Percentiles rank a stretch among this genome's conserved stretches.
phyloP scores from a whole-genome alignment of 805 yeast genomes.

The Kluyveromyces aestuarii region DNA sequence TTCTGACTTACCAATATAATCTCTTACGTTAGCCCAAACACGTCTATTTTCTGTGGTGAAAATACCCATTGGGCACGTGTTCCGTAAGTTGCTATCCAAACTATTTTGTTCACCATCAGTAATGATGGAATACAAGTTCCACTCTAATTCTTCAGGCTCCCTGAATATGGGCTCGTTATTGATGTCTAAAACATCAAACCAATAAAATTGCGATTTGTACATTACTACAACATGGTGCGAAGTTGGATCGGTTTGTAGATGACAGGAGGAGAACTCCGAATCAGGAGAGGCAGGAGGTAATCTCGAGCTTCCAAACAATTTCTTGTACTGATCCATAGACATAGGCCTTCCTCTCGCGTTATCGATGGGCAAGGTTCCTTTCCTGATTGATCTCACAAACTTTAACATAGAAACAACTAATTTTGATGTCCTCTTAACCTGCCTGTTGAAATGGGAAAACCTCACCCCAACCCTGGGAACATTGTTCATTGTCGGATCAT shows the following conservation, averaged over 20 bases:
- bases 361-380: conserved; percentile 68
- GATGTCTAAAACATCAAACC: conserved; percentile 86
- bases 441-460: conserved; percentile 33
- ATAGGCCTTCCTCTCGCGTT: conserved; percentile 53
- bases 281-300: conserved; percentile 69
- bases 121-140: conserved; percentile 67
- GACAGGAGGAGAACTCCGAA: conserved; percentile 35
- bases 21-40: conserved; percentile 75
- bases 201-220: conserved; percentile 81
- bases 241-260: conserved; percentile 68
- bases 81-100: background rate
- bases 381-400: conserved; percentile 70
- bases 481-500: conserved; percentile 60
- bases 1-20: conserved; percentile 34
- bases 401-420: conserved; percentile 68
- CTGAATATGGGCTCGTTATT: conserved; percentile 56
- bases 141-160: conserved; percentile 62
- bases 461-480: conserved; percentile 15
- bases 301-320: conserved; percentile 79
- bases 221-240: conserved; percentile 77
- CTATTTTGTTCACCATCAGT: conserved; percentile 48
- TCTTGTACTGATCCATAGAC: conserved; percentile 87
- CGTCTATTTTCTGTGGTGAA: conserved; percentile 85
- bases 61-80: conserved; percentile 62
- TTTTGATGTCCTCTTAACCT: conserved; percentile 73